Percentiles rank a stretch among this genome's conserved stretches.
Conservation (phyloP, 352 stramenopile species). For the Paralagenidium karlingii region DNA sequence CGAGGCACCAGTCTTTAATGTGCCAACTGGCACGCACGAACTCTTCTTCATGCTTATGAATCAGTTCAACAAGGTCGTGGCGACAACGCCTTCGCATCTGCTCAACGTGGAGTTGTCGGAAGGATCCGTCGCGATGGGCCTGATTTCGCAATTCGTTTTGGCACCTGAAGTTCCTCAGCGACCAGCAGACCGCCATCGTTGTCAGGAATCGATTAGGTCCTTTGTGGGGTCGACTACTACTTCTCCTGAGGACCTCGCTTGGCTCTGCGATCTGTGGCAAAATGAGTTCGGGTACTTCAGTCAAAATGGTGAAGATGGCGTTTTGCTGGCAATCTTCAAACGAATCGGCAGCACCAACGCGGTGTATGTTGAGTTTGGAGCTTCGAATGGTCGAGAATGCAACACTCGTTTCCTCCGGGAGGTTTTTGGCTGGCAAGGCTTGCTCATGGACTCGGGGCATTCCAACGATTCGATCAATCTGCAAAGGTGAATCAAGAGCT, state of each 20-base stretch:
- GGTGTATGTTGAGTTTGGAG: constrained; percentile 58
- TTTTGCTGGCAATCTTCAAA: constrained; percentile 43
- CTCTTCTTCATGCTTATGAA: constrained; percentile 29
- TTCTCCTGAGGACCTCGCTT: constrained; percentile 2
- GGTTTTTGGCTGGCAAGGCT: constrained; percentile 25
- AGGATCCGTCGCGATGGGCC: neutral
- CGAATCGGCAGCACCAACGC: constrained; percentile 19
- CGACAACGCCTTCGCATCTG: constrained; percentile 5
- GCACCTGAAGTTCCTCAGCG: constrained; percentile 12
- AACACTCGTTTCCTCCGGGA: constrained; percentile 49
- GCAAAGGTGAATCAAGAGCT: too few relatives aligned
- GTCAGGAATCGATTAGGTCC: neutral
- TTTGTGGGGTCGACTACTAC: constrained; percentile 1
- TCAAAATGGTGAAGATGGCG: constrained; percentile 61
- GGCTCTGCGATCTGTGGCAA: constrained; percentile 45
- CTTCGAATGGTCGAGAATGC: constrained; percentile 34
- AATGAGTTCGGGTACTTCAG: constrained; percentile 54
- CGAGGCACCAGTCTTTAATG: constrained; percentile 17
- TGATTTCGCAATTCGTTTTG: constrained; percentile 8
- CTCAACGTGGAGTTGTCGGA: constrained; percentile 4
- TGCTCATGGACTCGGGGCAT: constrained; percentile 44
- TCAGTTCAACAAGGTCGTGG: constrained; percentile 25
- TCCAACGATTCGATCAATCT: constrained; percentile 31
- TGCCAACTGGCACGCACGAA: constrained; percentile 10
- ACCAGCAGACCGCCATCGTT: constrained; percentile 8